These are phyloP conservation scores for Entomortierella beljakovae DNA, from an alignment of 192 early-diverging fungal species.

Conservation along the genomic window DNA sequence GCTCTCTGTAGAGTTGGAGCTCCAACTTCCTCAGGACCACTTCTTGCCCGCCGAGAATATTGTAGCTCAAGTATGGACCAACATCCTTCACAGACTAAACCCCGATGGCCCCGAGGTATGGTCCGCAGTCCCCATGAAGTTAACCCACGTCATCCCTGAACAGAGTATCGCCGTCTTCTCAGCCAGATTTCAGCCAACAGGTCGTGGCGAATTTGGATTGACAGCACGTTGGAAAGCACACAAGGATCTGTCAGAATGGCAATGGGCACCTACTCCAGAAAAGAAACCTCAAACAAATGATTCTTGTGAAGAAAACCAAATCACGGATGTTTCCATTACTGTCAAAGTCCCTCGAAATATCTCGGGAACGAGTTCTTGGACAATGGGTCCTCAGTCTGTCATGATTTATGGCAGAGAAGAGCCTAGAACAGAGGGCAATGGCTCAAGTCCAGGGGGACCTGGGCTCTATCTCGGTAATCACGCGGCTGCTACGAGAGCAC, in stretches of 20 bases:
- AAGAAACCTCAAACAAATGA: neutral
- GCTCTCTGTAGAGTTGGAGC: slow-evolving; percentile 37
- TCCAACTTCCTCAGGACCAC: slow-evolving; percentile 34
- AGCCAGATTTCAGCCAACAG: slow-evolving; percentile 28
- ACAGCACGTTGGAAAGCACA: slow-evolving; percentile 47
- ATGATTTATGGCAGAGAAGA: slow-evolving; percentile 35
- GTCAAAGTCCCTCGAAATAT: slow-evolving; percentile 41
- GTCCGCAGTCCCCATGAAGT: slow-evolving; percentile 38
- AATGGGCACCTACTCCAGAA: slow-evolving; percentile 30
- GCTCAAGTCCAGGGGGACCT: slow-evolving; percentile 13
- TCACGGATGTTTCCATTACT: slow-evolving; percentile 20
- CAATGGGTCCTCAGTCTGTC: slow-evolving; percentile 45
- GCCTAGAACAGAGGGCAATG: slow-evolving; percentile 14
- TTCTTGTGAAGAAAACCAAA: neutral
- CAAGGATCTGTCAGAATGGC: slow-evolving; percentile 28
- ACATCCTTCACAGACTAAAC: slow-evolving; percentile 38
- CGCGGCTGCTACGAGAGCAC: slow-evolving; percentile 40
- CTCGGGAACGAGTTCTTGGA: slow-evolving; percentile 27
- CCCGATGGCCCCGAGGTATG: slow-evolving; percentile 44
- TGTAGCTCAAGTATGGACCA: slow-evolving; percentile 47
- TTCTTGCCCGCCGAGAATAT: slow-evolving; percentile 43
- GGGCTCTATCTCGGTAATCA: slow-evolving; percentile 51
- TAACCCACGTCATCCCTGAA: slow-evolving; percentile 34
- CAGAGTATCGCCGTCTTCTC: slow-evolving; percentile 41
- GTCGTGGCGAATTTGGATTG: slow-evolving; percentile 49